Percentiles rank a stretch among this genome's conserved stretches.
These are phyloP conservation scores for Geotrichum klebahnii DNA, from an alignment of 1,139 yeast species.

Conservation along the genomic window DNA sequence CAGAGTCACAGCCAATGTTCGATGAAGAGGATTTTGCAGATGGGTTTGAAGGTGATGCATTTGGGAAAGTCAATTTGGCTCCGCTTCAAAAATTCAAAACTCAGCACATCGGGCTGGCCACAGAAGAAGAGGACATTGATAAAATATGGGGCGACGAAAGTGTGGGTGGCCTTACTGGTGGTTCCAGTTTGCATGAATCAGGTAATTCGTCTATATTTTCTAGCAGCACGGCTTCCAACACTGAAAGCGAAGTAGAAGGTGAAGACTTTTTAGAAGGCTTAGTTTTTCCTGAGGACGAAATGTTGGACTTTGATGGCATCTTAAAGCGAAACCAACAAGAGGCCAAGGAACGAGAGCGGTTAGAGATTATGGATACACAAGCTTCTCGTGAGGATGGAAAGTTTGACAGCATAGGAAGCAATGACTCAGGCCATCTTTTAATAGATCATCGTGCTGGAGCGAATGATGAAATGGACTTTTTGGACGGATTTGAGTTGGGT, in stretches of 20 bases:
- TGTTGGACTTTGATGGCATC: constrained; percentile 13
- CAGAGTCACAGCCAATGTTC: not conserved
- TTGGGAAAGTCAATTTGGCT: constrained; percentile 1
- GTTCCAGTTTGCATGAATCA: not conserved
- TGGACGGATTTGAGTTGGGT: constrained; percentile 31
- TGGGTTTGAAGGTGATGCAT: constrained; percentile 15
- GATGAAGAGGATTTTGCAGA: constrained; percentile 20
- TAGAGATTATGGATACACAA: constrained; percentile 4
- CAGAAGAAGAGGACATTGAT: constrained; percentile 10
- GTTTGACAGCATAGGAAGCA: constrained; percentile 17
- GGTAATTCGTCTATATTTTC: constrained; percentile 19
- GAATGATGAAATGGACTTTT: constrained; percentile 26
- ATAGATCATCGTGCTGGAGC: constrained; percentile 24
- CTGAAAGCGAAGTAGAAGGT: constrained; percentile 21
- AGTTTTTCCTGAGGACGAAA: constrained; percentile 18
- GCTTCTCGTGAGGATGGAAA: too few relatives aligned
- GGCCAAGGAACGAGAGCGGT: constrained; percentile 10
- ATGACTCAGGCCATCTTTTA: constrained; percentile 10
- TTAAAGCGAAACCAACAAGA: constrained; percentile 16
- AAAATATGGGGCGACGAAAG: constrained; percentile 16
- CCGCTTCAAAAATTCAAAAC: constrained; percentile 15
- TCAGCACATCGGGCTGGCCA: not conserved
- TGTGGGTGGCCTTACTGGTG: not conserved
- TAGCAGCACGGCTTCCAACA: constrained; percentile 14
- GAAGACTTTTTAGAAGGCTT: constrained; percentile 22